Percentiles rank a stretch among this genome's conserved stretches.
Evolutionary conservation across 2,329 filamentous ascomycete genomes (phyloP).

Genomic region (Stemphylium beticola): DNA sequence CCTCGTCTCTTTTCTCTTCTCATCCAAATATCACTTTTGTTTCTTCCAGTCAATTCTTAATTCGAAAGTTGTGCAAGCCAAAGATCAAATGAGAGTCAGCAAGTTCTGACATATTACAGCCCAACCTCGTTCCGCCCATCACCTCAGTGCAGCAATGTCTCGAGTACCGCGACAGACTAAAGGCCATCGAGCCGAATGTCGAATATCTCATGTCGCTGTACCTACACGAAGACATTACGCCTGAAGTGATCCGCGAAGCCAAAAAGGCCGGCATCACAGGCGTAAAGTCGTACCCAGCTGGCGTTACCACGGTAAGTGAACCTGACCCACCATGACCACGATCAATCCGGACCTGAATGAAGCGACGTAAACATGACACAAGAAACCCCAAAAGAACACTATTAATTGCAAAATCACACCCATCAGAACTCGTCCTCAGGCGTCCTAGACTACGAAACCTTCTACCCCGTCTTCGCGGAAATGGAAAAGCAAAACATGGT

Average conservation of each 20-base stretch:
- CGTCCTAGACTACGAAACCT: slow-evolving; percentile 71
- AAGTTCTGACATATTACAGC: slow-evolving; percentile 37
- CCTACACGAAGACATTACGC: slow-evolving; percentile 56
- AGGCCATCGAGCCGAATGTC: slow-evolving; percentile 56
- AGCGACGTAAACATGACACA: not conserved
- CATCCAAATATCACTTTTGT: not conserved
- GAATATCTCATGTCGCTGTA: slow-evolving; percentile 60
- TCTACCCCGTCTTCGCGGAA: slow-evolving; percentile 81
- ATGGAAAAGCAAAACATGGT: slow-evolving; percentile 86
- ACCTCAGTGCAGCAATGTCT: slow-evolving; percentile 57
- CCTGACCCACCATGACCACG: too few relatives aligned
- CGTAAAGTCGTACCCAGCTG: slow-evolving; percentile 71
- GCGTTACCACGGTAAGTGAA: slow-evolving; percentile 44
- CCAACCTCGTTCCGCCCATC: slow-evolving; percentile 58
- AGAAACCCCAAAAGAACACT: not conserved
- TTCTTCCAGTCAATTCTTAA: not conserved
- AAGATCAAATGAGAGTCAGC: not conserved
- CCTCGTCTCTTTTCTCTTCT: not conserved
- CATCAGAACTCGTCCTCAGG: slow-evolving; percentile 66
- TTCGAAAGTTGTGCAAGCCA: not conserved
- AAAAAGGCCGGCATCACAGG: slow-evolving; percentile 73
- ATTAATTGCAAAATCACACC: slow-evolving; percentile 29
- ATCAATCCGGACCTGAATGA: not conserved
- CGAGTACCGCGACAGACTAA: slow-evolving; percentile 53
- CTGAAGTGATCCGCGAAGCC: slow-evolving; percentile 70